Conservation (phyloP, 1,284 basidiomycete genomes). For the Trametes pubescens region DNA sequence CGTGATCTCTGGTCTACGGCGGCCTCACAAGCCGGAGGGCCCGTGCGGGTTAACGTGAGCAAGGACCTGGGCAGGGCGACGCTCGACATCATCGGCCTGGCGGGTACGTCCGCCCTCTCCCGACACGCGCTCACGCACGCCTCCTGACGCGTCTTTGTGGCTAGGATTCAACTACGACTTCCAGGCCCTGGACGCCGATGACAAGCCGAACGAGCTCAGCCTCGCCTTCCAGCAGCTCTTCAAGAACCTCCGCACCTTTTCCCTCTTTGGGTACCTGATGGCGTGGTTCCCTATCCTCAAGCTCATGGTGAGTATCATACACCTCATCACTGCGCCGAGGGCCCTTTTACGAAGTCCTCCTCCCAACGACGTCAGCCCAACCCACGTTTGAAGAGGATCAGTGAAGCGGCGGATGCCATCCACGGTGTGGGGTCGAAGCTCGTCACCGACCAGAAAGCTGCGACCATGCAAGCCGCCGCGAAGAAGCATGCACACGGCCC, state of each 20-base stretch:
- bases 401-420: slow-evolving; percentile 41
- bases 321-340: too few relatives aligned
- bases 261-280: slow-evolving; percentile 3
- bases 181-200: slow-evolving; percentile 43
- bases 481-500: slow-evolving; percentile 34
- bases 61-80: slow-evolving; percentile 53
- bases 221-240: slow-evolving; percentile 46
- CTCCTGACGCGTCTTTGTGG: background rate
- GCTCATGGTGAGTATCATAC: slow-evolving; percentile 29
- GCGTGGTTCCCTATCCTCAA: slow-evolving; percentile 20
- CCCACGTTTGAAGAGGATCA: slow-evolving; percentile 31
- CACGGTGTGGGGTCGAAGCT: slow-evolving; percentile 48
- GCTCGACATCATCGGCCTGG: slow-evolving; percentile 59
- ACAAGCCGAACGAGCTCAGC: slow-evolving; percentile 48
- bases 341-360: too few relatives aligned
- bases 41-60: slow-evolving; percentile 48
- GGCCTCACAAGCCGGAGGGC: slow-evolving; percentile 1
- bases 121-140: too few relatives aligned
- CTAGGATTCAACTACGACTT: slow-evolving; percentile 64
- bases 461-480: slow-evolving; percentile 22
- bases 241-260: background rate
- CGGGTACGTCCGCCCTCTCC: slow-evolving; percentile 49
- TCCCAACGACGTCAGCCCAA: slow-evolving; percentile 43
- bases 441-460: slow-evolving; percentile 51
- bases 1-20: slow-evolving; percentile 40